phyloP scores from a whole-genome alignment of 768 basidiomycete species.

The Strobilomyces confusus region DNA sequence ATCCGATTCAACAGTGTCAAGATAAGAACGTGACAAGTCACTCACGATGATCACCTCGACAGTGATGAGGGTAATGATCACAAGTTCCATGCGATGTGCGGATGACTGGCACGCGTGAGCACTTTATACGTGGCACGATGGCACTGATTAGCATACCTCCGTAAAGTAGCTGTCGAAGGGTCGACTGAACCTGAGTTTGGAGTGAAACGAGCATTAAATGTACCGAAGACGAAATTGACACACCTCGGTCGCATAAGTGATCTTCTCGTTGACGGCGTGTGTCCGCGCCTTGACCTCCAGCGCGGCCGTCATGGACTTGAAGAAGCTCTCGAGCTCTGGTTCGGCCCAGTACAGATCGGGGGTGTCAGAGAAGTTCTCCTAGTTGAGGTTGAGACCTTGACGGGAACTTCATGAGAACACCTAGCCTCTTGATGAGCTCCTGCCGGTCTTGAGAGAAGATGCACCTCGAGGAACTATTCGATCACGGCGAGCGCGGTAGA shows the following conservation, averaged over 20 bases:
- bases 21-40: not conserved
- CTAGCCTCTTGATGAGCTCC: constrained; percentile 88
- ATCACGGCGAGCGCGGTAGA: constrained; percentile 84
- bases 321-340: constrained; percentile 84
- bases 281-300: constrained; percentile 84
- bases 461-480: constrained; percentile 77
- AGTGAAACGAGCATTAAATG: not conserved
- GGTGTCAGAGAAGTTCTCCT: constrained; percentile 84
- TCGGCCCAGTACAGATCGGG: constrained; percentile 96
- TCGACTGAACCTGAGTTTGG: constrained; percentile 66
- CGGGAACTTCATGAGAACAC: constrained; percentile 88
- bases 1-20: not conserved
- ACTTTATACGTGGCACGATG: not conserved
- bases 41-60: constrained; percentile 91
- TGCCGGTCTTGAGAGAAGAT: constrained; percentile 75
- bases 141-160: constrained; percentile 43
- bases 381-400: constrained; percentile 86
- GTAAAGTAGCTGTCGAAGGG: constrained; percentile 84
- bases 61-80: constrained; percentile 92
- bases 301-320: constrained; percentile 79
- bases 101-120: constrained; percentile 56
- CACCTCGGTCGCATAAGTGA: constrained; percentile 83
- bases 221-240: not conserved
- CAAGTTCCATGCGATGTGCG: constrained; percentile 88
- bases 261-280: constrained; percentile 84